Percentiles rank a stretch among this genome's conserved stretches.
These are phyloP conservation scores for Diaporthe velutina DNA, from an alignment of 2,329 filamentous ascomycete species.

Conservation along the genomic window DNA sequence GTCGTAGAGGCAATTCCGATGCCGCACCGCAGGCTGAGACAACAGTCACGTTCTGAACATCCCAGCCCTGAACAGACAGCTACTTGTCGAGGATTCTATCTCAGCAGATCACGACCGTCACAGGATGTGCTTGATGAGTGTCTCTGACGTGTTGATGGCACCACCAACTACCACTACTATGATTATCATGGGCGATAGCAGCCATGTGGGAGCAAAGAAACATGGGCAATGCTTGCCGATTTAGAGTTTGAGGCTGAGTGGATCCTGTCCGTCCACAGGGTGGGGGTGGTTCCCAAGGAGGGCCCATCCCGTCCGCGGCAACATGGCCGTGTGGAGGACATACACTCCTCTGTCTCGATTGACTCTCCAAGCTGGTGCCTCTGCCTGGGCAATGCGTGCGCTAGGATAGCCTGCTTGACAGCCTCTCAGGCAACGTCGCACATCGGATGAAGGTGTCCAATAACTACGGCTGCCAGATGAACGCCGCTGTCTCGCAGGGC, in stretches of 20 bases:
- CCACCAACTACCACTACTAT: not conserved
- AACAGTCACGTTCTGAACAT: not conserved
- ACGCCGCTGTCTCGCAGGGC: not conserved
- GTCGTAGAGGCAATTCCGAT: not conserved
- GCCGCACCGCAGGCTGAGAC: constrained; percentile 8
- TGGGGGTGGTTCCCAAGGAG: constrained; percentile 8
- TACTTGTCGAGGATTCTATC: not conserved
- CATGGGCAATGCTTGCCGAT: constrained; percentile 15
- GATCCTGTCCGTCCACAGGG: not conserved
- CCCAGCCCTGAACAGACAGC: not conserved
- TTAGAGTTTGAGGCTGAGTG: constrained; percentile 30
- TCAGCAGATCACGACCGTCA: not conserved
- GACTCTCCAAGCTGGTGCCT: not conserved
- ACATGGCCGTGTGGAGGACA: not conserved
- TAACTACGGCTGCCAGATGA: not conserved
- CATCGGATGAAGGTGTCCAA: constrained; percentile 23
- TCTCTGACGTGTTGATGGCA: constrained; percentile 18
- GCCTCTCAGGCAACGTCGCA: constrained; percentile 8
- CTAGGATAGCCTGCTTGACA: not conserved
- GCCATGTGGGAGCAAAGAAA: not conserved
- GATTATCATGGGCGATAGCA: not conserved
- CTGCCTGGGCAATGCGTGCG: not conserved
- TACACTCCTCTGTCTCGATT: not conserved
- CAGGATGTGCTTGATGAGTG: not conserved
- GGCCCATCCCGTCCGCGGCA: not conserved